Evolutionary conservation across 345 rosid genomes (phyloP), one percentile per base, ranked within the genome.

Genomic region (Angophora floribunda): DNA sequence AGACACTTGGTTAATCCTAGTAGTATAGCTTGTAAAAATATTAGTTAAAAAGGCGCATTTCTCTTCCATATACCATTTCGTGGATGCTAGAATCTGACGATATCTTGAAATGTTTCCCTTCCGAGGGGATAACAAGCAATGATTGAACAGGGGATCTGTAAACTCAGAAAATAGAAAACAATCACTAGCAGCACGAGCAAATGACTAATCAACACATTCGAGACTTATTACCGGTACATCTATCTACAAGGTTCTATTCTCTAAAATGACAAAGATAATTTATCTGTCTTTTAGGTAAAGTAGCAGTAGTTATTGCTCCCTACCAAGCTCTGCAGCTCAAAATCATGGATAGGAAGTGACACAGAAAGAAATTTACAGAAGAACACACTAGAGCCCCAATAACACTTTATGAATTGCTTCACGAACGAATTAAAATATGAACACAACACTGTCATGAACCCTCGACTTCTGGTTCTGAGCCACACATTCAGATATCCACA

Each of bases 401-500:
- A 36, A 70, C 22, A 67, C 79, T 32, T 70, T 70, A 17, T 36
- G 80, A 41, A 78, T 52, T 19, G 85, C 80, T 87, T 51, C 55
- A 21, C 28, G 2, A 75, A 82, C 11, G 0, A 28, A 85, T 93
- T 93, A 98, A 91, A 98, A 98, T 93, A 97, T 98, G 92, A 94
- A 97, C 90, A 97, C 98, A 3, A 97, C 99, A 67, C 99, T 98
- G 94, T 98, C 99, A 86, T 98, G 99, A 88, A 98, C 98, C 91
- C 99, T 95, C 1, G 99, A 95, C 89, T 98, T 98, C 92, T 98
- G 99, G 92, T 97, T 97, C 94, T 97, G 99, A 6, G 99, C 99
- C 87, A 98, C 99, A 86, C 99, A 98, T 89, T 98, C 99, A 0
- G 99, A 97, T 89, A 98, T 95, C 99, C 99, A 98, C 99, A 96